These are phyloP conservation scores for Bullera alba DNA, from an alignment of 768 basidiomycete species.

Conservation along the genomic window DNA sequence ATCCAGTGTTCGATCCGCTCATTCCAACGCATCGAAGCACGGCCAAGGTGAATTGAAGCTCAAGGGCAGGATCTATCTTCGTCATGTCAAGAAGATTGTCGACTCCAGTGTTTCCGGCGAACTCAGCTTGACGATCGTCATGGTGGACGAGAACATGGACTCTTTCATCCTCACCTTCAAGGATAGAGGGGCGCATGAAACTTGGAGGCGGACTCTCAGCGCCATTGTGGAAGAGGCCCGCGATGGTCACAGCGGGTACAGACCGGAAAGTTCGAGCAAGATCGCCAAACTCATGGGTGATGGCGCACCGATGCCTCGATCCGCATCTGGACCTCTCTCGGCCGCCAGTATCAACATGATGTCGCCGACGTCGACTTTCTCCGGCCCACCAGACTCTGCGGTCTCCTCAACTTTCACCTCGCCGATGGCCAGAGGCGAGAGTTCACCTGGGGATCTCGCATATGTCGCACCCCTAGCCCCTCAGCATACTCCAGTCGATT, in stretches of 20 bases:
- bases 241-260: background rate
- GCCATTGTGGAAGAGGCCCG: slow-evolving; percentile 54
- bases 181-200: slow-evolving; percentile 77
- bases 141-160: slow-evolving; percentile 90
- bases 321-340: background rate
- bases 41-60: slow-evolving; percentile 66
- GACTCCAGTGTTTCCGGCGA: slow-evolving; percentile 65
- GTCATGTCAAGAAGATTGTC: slow-evolving; percentile 83
- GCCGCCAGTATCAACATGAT: slow-evolving; percentile 2
- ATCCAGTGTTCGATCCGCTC: slow-evolving; percentile 20
- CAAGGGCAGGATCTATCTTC: slow-evolving; percentile 91
- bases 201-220: slow-evolving; percentile 80
- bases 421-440: slow-evolving; percentile 48
- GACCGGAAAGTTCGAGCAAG: slow-evolving; percentile 14
- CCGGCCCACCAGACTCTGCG: background rate
- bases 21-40: slow-evolving; percentile 8
- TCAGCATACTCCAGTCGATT: slow-evolving; percentile 78
- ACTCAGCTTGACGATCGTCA: slow-evolving; percentile 89
- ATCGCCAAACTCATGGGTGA: slow-evolving; percentile 27
- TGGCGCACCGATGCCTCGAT: slow-evolving; percentile 10
- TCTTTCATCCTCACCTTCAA: slow-evolving; percentile 95
- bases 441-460: slow-evolving; percentile 52
- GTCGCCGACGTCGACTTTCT: slow-evolving; percentile 10
- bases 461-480: slow-evolving; percentile 75
- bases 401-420: background rate